Evolutionary conservation across 805 yeast species (phyloP), one percentile per base, ranked within the genome.

Genomic region (Pichia rugopelliculosa): DNA sequence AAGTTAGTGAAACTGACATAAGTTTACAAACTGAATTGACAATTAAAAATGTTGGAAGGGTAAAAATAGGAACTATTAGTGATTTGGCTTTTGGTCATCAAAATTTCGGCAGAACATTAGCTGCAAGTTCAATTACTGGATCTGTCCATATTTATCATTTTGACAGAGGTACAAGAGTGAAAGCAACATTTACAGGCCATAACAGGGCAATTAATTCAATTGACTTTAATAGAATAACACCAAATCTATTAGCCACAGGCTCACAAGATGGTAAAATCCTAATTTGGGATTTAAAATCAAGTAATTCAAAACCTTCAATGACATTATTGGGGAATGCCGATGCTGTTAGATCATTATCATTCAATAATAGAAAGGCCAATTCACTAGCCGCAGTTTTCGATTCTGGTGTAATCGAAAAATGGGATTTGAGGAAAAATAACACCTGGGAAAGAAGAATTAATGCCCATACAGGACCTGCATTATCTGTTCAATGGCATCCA

Each of bases 381-480:
- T 73, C 75, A 37, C 71, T 91, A 44, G 84, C 89, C 2, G 80
- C 90, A 1, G 88, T 87, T 8, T 91, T 86, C 64, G 98, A 93
- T 62, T 79, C 87, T 2, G 99, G 99, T 15, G 77, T 86, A 3
- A 73, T 91, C n/a, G 80, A 85, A 56, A 80, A 84, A 55, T 90
- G 87, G 80, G 99, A 93, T 66, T 57, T 87, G n/a, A 73, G 98
- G 48, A 75, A 76, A 34, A 82, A 91, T 5, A 56, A 64, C 12
- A 70, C 68, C 43, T 71, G 71, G 43, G 97, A 91, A 56, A 71
- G 82, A 44, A 80, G 82, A 50, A 74, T 93, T 61, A 86, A 84
- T 57, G 95, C 96, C 3, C 98, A 91, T 61, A 77, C 88, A 2
- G 96, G 96, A 0, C 95, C 96, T 2, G 98, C 96, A 0, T 69